These are phyloP conservation scores for Saccharomyces hybrid DNA, from an alignment of 1,139 yeast species.

Conservation along the genomic window DNA sequence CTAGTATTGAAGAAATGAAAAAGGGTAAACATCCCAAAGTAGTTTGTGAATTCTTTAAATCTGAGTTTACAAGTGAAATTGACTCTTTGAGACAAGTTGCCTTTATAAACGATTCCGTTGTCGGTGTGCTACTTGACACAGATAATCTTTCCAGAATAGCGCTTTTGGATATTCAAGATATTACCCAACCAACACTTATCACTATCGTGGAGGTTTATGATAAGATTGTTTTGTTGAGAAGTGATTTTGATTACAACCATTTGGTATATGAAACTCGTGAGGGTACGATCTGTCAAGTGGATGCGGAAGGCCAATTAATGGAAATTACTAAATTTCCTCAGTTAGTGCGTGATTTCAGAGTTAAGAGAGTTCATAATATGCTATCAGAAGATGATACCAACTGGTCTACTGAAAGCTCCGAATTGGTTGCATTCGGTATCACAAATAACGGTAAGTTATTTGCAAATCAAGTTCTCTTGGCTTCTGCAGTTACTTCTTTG, in stretches of 20 bases:
- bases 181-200: constrained; percentile 37
- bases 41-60: constrained; percentile 34
- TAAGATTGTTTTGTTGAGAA: constrained; percentile 50
- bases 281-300: constrained; percentile 48
- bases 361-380: constrained; percentile 34
- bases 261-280: constrained; percentile 56
- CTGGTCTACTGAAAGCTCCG: constrained; percentile 30
- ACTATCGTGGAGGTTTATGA: constrained; percentile 40
- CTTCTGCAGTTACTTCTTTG: constrained; percentile 77
- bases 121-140: constrained; percentile 52
- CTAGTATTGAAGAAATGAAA: constrained; percentile 32
- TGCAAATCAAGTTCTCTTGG: constrained; percentile 54
- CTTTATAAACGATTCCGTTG: constrained; percentile 43
- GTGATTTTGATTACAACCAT: constrained; percentile 47
- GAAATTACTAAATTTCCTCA: constrained; percentile 55
- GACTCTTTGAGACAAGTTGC: constrained; percentile 60
- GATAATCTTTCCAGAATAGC: constrained; percentile 43
- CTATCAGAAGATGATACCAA: constrained; percentile 26
- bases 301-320: constrained; percentile 29
- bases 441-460: constrained; percentile 67
- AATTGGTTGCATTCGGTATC: constrained; percentile 56
- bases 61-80: constrained; percentile 35
- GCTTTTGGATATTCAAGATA: constrained; percentile 41
- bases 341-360: constrained; percentile 57
- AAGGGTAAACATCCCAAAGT: constrained; percentile 45